phyloP scores from a whole-genome alignment of 768 basidiomycete species.

The Phylloporus rhodoxanthus region DNA sequence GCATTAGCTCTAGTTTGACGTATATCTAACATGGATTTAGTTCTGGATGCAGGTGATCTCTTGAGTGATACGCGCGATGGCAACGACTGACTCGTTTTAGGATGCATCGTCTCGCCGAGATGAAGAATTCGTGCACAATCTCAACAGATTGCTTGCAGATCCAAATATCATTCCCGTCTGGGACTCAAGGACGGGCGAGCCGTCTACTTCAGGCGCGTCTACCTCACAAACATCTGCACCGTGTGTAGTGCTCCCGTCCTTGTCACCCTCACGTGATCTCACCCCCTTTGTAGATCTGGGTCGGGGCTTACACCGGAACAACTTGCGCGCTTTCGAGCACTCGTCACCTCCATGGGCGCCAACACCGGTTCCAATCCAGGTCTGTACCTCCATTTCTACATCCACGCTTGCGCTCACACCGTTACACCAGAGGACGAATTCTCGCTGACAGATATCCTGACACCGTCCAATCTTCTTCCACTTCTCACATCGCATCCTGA shows the following conservation, averaged over 20 bases:
- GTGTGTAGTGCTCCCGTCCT: conserved; percentile 10
- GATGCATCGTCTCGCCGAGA: conserved; percentile 65
- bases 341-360: conserved; percentile 44
- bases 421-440: conserved; percentile 39
- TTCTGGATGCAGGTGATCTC: conserved; percentile 79
- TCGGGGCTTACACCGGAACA: conserved; percentile 51
- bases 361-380: conserved; percentile 19
- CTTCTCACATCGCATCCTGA: conserved; percentile 67
- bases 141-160: conserved; percentile 66
- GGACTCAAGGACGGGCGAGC: conserved; percentile 37
- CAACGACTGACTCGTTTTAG: conserved; percentile 30
- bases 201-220: conserved; percentile 34
- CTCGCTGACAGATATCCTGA: conserved; percentile 69
- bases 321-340: conserved; percentile 52
- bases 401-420: conserved; percentile 1
- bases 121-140: conserved; percentile 64
- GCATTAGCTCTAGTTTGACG: background rate
- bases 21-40: conserved; percentile 32
- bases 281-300: conserved; percentile 6
- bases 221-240: conserved; percentile 30
- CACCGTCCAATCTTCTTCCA: conserved; percentile 64
- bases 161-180: conserved; percentile 58
- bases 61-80: background rate
- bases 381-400: background rate
- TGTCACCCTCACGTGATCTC: background rate